A percentile compares a stretch with the other conserved stretches of the same genome.
Evolutionary conservation across 257 asterid species (phyloP).

Genomic region (Galeopsis tetrahit): DNA sequence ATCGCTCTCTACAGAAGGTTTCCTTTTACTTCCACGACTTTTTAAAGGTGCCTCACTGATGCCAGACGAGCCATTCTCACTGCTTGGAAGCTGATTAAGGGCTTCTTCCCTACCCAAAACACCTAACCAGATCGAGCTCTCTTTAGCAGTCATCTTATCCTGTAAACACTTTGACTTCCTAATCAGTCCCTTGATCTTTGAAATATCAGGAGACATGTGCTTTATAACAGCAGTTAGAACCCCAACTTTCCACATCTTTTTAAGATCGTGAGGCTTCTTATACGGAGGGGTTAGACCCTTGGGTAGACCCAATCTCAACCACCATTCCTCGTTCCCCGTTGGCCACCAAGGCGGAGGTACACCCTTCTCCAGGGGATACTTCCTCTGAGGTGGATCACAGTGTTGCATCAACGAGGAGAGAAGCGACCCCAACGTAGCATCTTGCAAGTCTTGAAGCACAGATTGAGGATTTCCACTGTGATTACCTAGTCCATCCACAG

Average conservation of each 20-base stretch:
- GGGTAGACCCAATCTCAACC: conserved; percentile 44
- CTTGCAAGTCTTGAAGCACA: conserved; percentile 58
- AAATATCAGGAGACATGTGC: conserved; percentile 88
- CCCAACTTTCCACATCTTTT: conserved; percentile 65
- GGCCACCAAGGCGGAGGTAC: conserved; percentile 73
- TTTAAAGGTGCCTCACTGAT: conserved; percentile 60
- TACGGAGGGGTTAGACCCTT: conserved; percentile 49
- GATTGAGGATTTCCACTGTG: conserved; percentile 39
- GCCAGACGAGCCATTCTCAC: conserved; percentile 78
- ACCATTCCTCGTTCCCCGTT: conserved; percentile 55
- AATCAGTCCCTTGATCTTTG: conserved; percentile 66
- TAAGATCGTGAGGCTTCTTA: conserved; percentile 65
- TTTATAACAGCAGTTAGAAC: conserved; percentile 64
- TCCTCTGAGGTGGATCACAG: conserved; percentile 63
- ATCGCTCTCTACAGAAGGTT: conserved; percentile 58
- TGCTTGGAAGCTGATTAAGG: conserved; percentile 53
- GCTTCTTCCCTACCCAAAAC: conserved; percentile 80
- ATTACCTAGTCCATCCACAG: conserved; percentile 33
- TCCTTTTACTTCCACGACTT: conserved; percentile 55
- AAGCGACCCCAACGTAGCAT: conserved; percentile 61
- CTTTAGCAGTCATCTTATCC: conserved; percentile 95
- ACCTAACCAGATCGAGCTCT: conserved; percentile 79
- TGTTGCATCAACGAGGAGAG: conserved; percentile 63
- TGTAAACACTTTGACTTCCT: conserved; percentile 81
- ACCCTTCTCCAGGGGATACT: conserved; percentile 58